Conservation (phyloP, 805 yeast species). For the Wickerhamia fluorescens region DNA sequence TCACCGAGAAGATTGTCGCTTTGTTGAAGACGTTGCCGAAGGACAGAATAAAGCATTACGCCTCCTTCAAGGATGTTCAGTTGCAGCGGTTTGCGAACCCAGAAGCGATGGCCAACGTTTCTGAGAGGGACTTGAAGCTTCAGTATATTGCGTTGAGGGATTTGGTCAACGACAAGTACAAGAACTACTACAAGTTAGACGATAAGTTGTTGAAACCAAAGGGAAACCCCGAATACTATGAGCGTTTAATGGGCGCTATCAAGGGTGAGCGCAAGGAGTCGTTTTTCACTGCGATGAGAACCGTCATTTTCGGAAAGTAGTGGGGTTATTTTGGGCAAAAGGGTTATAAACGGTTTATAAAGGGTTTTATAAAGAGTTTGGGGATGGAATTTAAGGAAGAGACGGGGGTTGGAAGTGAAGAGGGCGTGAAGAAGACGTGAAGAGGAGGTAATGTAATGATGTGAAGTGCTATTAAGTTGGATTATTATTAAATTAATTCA, state of each 20-base stretch:
- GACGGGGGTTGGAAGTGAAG: background rate
- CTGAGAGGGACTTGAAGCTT: constrained; percentile 47
- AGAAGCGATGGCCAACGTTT: constrained; percentile 27
- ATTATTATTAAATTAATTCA: too few species aligned
- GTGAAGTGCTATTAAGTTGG: too few species aligned
- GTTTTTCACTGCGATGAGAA: constrained; percentile 57
- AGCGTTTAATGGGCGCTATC: constrained; percentile 61
- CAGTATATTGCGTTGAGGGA: constrained; percentile 55
- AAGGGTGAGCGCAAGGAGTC: constrained; percentile 66
- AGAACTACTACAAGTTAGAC: constrained; percentile 54
- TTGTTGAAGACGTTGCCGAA: constrained; percentile 58
- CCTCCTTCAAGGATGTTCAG: constrained; percentile 65
- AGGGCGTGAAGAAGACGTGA: constrained; percentile 1
- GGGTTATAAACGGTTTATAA: too few species aligned
- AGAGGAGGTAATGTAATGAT: too few species aligned
- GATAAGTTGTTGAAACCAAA: constrained; percentile 69
- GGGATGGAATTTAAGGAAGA: background rate
- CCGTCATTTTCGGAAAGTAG: constrained; percentile 69
- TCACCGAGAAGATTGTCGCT: constrained; percentile 51
- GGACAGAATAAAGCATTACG: constrained; percentile 60
- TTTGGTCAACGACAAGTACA: constrained; percentile 54
- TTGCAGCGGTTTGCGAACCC: constrained; percentile 34
- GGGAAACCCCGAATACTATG: constrained; percentile 78
- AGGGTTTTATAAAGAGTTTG: background rate
- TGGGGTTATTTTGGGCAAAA: background rate